Base-by-base conservation (phyloP, 2,329 filamentous ascomycete genomes). In the Aphanocladium album region DNA sequence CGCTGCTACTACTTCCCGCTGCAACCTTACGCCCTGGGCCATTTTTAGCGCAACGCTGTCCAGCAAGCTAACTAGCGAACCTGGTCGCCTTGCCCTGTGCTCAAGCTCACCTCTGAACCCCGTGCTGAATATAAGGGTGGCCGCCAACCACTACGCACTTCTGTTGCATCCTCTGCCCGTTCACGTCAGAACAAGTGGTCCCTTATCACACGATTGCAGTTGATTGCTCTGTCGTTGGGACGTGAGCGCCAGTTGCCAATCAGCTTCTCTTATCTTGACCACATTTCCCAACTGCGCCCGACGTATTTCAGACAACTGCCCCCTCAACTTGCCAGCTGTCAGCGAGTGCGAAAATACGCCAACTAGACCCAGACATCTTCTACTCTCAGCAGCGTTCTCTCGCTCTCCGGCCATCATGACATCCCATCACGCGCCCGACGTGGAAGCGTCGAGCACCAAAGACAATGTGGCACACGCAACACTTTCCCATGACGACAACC, bases 401-500 rank as follows among this genome's bases (percentile, higher is more conserved):
- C 19, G 23, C 19, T 16, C 19, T 16, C 30, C 27, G 9, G 23
- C 43, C 51, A 55, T 25, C 30, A 60, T 56, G 45, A 35, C 53
- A 33, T 17, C 51, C 7, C 7, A 43, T 23, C 12, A 41, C 6
- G 11, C n/a, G 12, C 19, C 37, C 2, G 51, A 60, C 19, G 51
- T 60, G 46, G 58, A 60, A 43, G 45, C 43, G n/a, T 46, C 58
- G 19, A 53, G 19, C 51, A 49, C 5, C 51, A 60, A 60, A 33
- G 51, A 45, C 41, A n/a, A 49, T 21, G 41, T 55, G 41, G 25
- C 57, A 17, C 50, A 55, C 6, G n/a, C n/a, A 5, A 56, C 52
- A 2, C 43, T 43, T 23, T 60, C 58, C n/a, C 43, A 60, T 46
- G 63, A 64, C 41, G 57, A 62, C n/a, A 60, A 62, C 39, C 39